Base-by-base conservation (phyloP, 2,329 filamentous ascomycete genomes). In the Colletotrichum abscissum region DNA sequence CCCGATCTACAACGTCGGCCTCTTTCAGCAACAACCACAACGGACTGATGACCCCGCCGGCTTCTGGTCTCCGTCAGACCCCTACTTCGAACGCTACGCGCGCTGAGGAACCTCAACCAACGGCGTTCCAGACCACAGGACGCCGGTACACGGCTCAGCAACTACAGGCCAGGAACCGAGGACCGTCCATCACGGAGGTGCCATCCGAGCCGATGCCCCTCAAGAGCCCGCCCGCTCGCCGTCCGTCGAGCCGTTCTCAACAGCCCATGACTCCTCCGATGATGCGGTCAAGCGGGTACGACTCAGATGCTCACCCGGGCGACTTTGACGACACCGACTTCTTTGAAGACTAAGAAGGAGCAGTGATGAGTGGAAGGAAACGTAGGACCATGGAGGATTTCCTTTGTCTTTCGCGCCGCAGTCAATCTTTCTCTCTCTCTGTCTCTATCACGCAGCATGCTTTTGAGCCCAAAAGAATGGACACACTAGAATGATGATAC, bases 31-130 rank as follows among this genome's bases (percentile, higher is more conserved):
- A 90, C 67, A 90, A 80, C 78, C 84, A 87, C 62, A 92, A 92
- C 0, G 95, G 95, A 1, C 90, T 98, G 26, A 88, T 98, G 86
- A 98, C 96, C 1, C 95, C 96, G n/a, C 96, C 95, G 5, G 91
- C 93, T 35, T 95, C 93, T 4, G 90, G 91, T 67, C 82, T 93
- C 60, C 92, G 93, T 56, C 91, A 91, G 76, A 90, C 88, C 3
- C 88, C 91, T 0, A 84, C 87, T 3, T 78, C 78, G 30, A 81
- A 85, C 67, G 78, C 87, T 3, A 77, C 78, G 33, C 81, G 85
- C 67, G 78, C 80, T 49, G 83, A 77, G 75, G 80, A 81, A 70
- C 78, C 81, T 26, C 90, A 92, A 75, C 89, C 90, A 4, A 91
- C 90, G 0, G 90, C 91, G 1, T 92, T 92, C 77, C 84, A 86